Conservation (phyloP, 164 flowering plant species). For the Macadamia integrifolia region DNA sequence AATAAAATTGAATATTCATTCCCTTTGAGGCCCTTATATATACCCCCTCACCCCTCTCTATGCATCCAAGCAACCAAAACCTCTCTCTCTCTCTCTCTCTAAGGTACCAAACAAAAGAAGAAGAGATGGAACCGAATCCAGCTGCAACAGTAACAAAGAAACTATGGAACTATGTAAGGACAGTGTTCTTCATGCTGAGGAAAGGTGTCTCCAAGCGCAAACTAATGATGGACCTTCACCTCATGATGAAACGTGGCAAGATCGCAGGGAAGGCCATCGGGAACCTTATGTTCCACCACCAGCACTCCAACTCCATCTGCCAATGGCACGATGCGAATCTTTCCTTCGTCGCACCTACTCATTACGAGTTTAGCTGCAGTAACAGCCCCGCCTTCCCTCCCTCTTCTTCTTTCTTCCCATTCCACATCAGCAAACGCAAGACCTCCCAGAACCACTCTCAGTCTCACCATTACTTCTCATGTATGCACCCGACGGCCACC, state of each 20-base stretch:
- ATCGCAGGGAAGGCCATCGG: slow-evolving; percentile 59
- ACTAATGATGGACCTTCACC: slow-evolving; percentile 33
- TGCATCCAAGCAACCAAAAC: not conserved
- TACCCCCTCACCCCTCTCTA: not conserved
- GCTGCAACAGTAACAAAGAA: slow-evolving; percentile 22
- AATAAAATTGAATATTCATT: too few relatives aligned
- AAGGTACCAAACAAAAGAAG: too few relatives aligned
- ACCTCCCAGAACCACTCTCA: slow-evolving; percentile 13
- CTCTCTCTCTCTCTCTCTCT: slow-evolving; percentile 5
- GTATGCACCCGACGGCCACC: slow-evolving; percentile 2
- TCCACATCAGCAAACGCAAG: slow-evolving; percentile 28
- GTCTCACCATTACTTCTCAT: slow-evolving; percentile 1
- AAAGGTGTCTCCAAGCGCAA: slow-evolving; percentile 40
- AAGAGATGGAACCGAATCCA: slow-evolving; percentile 17
- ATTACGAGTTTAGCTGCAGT: slow-evolving; percentile 91
- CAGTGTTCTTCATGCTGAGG: slow-evolving; percentile 32
- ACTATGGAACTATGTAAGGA: slow-evolving; percentile 32
- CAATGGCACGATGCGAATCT: slow-evolving; percentile 32
- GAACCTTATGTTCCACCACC: slow-evolving; percentile 39
- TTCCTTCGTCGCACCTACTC: slow-evolving; percentile 46
- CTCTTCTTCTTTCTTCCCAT: slow-evolving; percentile 7
- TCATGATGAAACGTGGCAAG: slow-evolving; percentile 45
- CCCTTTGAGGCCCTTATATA: slow-evolving; percentile 10
- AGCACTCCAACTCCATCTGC: slow-evolving; percentile 44
- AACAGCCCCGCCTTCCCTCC: slow-evolving; percentile 49